Evolutionary conservation across 2,329 filamentous ascomycete species (phyloP), one percentile per base, ranked within the genome.

Genomic region (Cordyceps cicadae): DNA sequence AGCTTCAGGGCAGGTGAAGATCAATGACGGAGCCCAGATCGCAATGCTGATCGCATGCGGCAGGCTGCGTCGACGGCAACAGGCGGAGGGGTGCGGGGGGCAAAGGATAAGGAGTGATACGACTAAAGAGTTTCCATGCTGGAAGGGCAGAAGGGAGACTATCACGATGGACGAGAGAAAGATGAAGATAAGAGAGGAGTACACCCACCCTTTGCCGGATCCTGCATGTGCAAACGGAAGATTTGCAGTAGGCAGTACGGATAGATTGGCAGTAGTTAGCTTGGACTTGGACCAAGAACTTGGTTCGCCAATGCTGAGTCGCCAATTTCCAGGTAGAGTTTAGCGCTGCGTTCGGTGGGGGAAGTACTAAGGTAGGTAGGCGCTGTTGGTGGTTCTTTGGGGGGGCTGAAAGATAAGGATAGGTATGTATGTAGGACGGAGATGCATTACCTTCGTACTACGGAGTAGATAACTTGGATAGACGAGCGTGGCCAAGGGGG

Each of bases 151-250:
- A 5, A 29, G 5, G 39, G 9, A 5, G n/a, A 14, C 43, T 34
- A 11, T 1, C 21, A 7, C 21, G 15, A 48, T 32, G 3, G 5
- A 51, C 19, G 49, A n/a, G 21, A 51, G 29, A 51, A 41, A 26
- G 24, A 41, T 2, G 14, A 56, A 34, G 54, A 34, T 34, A 32
- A 34, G 29, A 29, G 29, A 24, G n/a, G 19, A 48, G 29, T 8
- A 46, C 19, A n/a, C 26, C 34, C 17, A n/a, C 26, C 34, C 17
- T 59, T 34, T 7, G 8, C 32, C 50, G 11, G 9, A 24, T n/a
- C 41, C 34, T 41, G 34, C 54, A 50, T 24, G 29, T 59, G 57
- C 57, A 53, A 54, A 59, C 57, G 41, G 50, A n/a, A 59, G 56
- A 17, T 45, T 59, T 52, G 32, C 46, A 29, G 29, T 29, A 29